Percentiles rank a stretch among this genome's conserved stretches.
These are phyloP conservation scores for Aureobasidium sp. DNA, from an alignment of 2,329 filamentous ascomycete species.

Conservation along the genomic window DNA sequence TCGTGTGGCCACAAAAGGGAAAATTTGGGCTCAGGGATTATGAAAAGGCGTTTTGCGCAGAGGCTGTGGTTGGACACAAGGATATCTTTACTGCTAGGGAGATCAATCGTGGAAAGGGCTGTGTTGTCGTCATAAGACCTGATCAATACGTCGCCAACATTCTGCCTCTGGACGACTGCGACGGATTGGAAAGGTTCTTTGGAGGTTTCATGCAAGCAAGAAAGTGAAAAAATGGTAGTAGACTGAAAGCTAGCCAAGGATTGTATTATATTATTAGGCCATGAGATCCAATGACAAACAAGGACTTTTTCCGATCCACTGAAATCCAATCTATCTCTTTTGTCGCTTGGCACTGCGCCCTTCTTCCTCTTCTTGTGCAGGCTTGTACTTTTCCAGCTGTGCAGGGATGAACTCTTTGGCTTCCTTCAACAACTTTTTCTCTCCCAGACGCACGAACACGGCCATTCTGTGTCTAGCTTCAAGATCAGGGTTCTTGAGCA, in stretches of 20 bases:
- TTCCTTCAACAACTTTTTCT: conserved; percentile 11
- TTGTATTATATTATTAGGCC: not conserved
- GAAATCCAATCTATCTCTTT: not conserved
- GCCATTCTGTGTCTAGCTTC: conserved; percentile 9
- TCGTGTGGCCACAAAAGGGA: conserved; percentile 40
- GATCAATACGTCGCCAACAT: conserved; percentile 56
- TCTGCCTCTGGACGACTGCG: conserved; percentile 23
- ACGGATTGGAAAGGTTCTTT: conserved; percentile 25
- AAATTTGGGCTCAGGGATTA: conserved; percentile 29
- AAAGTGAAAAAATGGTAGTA: not conserved
- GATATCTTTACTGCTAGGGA: conserved; percentile 52
- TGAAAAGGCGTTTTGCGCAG: conserved; percentile 42
- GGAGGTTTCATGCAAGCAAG: conserved; percentile 20
- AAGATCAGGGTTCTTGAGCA: not conserved
- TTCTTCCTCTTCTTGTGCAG: conserved; percentile 4
- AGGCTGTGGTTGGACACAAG: conserved; percentile 34
- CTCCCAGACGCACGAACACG: not conserved
- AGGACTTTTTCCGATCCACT: not conserved
- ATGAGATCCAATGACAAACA: not conserved
- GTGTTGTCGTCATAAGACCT: conserved; percentile 54
- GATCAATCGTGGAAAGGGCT: conserved; percentile 49
- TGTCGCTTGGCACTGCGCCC: conserved; percentile 9
- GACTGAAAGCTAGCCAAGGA: not conserved
- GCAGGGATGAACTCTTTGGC: not conserved
- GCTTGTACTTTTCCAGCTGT: conserved; percentile 8